Evolutionary conservation across 345 rosid species (phyloP), one percentile per base, ranked within the genome.

Genomic region (Citrus glauca): DNA sequence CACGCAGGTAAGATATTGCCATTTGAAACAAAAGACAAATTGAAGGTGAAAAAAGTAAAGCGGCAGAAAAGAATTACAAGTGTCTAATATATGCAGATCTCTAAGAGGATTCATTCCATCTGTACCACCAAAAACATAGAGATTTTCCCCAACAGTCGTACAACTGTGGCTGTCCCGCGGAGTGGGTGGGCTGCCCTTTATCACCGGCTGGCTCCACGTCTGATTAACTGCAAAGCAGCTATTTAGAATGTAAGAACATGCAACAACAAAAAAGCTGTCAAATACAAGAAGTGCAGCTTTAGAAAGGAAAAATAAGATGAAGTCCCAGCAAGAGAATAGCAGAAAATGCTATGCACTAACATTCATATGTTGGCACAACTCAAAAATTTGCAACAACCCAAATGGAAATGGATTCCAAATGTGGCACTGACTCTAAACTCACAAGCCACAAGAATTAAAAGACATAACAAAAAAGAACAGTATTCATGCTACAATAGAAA

Each of bases 151-250:
- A 27, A 96, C 87, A 48, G 92, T 78, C 4, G 98, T 91, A 81
- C 93, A 92, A 78, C 89, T 92, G 84, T 96, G 99, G 85, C 99
- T 96, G 81, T 96, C 99, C 86, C 99, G 91, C 2, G 98, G 93
- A 75, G 84, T 70, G 27, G 99, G 98, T 1, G 91, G 94, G 5
- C 76, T 84, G 80, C 98, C 98, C 76, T 88, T 89, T 64, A 89
- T 83, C 45, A 57, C 71, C 32, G 98, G 98, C 80, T 87, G 94
- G 79, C 92, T 88, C 99, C 99, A 97, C 78, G 83, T 82, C 86
- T 90, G 97, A 75, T 81, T 89, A 73, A 82, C 99, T 94, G 91
- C 84, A 82, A 75, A 80, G 72, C 82, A 64, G 64, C 80, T 65
- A 68, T 33, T 66, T 38, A 57, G 28, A 40, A 81, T 68, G 63